phyloP scores from a whole-genome alignment of 1,284 basidiomycete species.

The Exobasidium rhododendri region DNA sequence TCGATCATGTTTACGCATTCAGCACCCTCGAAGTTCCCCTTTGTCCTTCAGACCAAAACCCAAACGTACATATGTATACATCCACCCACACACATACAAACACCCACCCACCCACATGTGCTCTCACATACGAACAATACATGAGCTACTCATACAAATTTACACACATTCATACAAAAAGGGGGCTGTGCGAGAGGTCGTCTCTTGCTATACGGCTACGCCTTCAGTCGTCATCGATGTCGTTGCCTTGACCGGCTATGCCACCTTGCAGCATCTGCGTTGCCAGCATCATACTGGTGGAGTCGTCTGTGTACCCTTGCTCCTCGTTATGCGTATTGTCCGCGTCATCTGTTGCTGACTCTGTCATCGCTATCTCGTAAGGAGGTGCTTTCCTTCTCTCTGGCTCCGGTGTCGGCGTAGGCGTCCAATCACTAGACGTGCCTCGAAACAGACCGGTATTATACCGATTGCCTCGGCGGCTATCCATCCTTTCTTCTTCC shows the following conservation, averaged over 20 bases:
- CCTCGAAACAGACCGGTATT: neutral
- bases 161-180: neutral
- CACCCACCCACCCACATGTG: too few species aligned
- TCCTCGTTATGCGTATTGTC: neutral
- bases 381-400: neutral
- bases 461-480: neutral
- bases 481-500: neutral
- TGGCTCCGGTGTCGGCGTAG: constrained; percentile 7
- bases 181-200: neutral
- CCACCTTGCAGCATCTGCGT: constrained; percentile 4
- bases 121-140: too few species aligned
- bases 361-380: neutral
- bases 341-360: neutral
- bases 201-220: too few species aligned
- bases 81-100: too few species aligned
- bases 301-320: neutral
- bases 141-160: neutral
- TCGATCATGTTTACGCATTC: neutral
- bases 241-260: constrained; percentile 9
- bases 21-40: too few species aligned
- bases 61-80: too few species aligned
- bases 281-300: constrained; percentile 1
- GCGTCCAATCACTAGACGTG: constrained; percentile 6
- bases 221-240: constrained; percentile 6
- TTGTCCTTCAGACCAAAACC: too few species aligned